Base-by-base conservation (phyloP, 306 rosid genomes). In the Macrotyloma uniflorum region DNA sequence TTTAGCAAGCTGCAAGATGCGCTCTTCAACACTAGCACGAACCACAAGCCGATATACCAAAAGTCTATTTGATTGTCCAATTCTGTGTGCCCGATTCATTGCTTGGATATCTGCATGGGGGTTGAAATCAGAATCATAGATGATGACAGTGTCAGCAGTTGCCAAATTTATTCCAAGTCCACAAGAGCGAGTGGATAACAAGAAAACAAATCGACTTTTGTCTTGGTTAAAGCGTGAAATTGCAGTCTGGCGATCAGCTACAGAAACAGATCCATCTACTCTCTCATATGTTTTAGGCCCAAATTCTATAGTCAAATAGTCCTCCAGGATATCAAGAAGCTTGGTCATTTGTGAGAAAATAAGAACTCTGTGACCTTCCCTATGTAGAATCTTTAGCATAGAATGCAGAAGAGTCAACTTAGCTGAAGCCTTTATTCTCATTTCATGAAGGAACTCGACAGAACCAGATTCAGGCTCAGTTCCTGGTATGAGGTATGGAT, bases 61-160 rank as follows among this genome's bases (percentile, higher is more conserved):
- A 76, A 96, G 99, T 79, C 98, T 93, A 12, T 96, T 96, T 74
- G 99, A 96, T 79, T 96, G 99, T 67, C 99, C 99, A 84, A 96
- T 96, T 82, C 99, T 94, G 85, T 96, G 99, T 47, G 99, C 99
- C 40, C 99, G 96, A 83, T 96, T 96, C 99, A 96, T 96, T 70
- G 99, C 99, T 84, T 96, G 99, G 83, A 96, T 96, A 87, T 96
- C 99, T 71, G 99, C 99, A 89, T 96, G 99, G 8, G 99, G 99
- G 64, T 96, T 96, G 85, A 96, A 96, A 88, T 96, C 99, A 76
- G 99, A 96, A 86, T 96, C 99, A 84, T 96, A 96, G 71, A 96
- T 96, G 80, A 96, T 93, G 82, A 96, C 99, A 24, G 99, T 96
- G 89, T 96, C 99, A 45, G 99, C 99, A 36, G 97, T 93, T 80